Conservation (phyloP, 2,329 filamentous ascomycete species). For the Coniochaeta sp. region DNA sequence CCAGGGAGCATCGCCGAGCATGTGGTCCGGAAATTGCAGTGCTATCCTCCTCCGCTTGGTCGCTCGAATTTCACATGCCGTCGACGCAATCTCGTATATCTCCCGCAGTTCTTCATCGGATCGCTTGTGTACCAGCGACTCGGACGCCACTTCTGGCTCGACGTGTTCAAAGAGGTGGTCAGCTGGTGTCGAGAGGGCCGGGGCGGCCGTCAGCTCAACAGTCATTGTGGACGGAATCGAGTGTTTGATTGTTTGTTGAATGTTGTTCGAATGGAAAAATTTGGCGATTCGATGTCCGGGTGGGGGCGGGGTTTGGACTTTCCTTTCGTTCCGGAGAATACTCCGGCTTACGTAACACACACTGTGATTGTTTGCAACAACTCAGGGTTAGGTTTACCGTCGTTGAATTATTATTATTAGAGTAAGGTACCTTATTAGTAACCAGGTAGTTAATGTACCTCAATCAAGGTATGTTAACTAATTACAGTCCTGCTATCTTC, state of each 20-base stretch:
- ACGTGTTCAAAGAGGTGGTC: conserved; percentile 50
- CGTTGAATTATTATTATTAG: too few relatives aligned
- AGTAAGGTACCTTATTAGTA: too few relatives aligned
- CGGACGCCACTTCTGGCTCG: conserved; percentile 23
- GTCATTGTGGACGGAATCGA: conserved; percentile 27
- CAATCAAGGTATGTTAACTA: neutral
- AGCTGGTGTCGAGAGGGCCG: conserved; percentile 58
- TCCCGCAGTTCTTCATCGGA: conserved; percentile 63
- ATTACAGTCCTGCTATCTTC: neutral
- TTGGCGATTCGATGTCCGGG: neutral
- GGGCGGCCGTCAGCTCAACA: conserved; percentile 42
- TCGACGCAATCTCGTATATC: conserved; percentile 81
- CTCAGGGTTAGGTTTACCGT: too few relatives aligned
- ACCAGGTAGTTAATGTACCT: too few relatives aligned
- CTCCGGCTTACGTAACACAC: neutral
- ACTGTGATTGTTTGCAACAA: neutral
- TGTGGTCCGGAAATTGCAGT: conserved; percentile 91
- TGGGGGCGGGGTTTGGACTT: neutral
- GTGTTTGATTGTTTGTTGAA: neutral
- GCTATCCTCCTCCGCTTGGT: conserved; percentile 72
- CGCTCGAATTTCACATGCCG: conserved; percentile 65
- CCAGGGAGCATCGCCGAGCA: conserved; percentile 78
- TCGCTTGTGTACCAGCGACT: conserved; percentile 22
- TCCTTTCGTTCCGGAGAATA: neutral
- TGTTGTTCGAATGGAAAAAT: too few relatives aligned